phyloP scores from a whole-genome alignment of 306 rosid species.

The Morella rubra region DNA sequence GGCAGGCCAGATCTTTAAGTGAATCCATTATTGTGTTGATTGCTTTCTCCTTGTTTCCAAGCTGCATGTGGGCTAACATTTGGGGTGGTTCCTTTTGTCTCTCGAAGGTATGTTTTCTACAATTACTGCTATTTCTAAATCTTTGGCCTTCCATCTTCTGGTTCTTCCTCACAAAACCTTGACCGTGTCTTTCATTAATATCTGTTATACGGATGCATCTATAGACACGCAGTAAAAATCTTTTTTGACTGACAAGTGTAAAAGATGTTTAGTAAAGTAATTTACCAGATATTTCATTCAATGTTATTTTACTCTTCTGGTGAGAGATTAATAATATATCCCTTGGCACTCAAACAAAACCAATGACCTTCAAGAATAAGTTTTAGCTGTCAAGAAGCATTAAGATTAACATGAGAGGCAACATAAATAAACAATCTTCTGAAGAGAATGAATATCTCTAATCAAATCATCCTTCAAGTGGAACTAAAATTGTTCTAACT shows the following conservation, averaged over 20 bases:
- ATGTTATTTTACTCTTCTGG: too few relatives aligned
- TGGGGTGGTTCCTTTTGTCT: conserved; percentile 91
- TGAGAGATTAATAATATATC: too few relatives aligned
- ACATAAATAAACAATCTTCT: too few relatives aligned
- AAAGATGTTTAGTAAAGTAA: too few relatives aligned
- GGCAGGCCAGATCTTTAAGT: conserved; percentile 48
- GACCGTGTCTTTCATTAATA: not conserved
- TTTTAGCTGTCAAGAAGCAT: too few relatives aligned
- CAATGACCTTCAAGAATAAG: too few relatives aligned
- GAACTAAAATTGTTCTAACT: too few relatives aligned
- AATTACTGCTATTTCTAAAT: not conserved
- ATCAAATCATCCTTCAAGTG: too few relatives aligned
- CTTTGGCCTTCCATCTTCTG: not conserved
- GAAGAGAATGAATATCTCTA: too few relatives aligned
- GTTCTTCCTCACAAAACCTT: not conserved
- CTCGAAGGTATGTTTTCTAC: conserved; percentile 58
- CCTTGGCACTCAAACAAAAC: too few relatives aligned
- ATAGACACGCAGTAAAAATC: not conserved
- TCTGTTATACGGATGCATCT: not conserved
- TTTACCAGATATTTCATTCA: too few relatives aligned
- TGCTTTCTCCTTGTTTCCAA: conserved; percentile 69
- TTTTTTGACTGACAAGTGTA: not conserved
- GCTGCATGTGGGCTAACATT: conserved; percentile 94
- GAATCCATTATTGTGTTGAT: conserved; percentile 69
- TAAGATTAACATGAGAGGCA: too few relatives aligned